Evolutionary conservation across 1,284 basidiomycete genomes (phyloP).

Genomic region (Cronartium ribicola): DNA sequence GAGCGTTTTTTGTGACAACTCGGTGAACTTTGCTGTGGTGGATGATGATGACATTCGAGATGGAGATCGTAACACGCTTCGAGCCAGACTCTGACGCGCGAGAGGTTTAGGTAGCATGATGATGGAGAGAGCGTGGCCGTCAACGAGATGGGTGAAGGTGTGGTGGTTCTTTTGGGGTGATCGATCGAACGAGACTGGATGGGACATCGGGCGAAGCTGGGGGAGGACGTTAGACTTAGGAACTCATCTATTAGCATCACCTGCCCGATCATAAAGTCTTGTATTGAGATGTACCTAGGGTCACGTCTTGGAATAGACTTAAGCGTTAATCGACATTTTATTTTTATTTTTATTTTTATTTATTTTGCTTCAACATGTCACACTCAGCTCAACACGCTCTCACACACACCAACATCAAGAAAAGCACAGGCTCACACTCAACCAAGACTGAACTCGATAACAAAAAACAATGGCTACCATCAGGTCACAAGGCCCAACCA

Average conservation of each 20-base stretch:
- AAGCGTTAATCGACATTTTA: too few species aligned
- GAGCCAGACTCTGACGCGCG: background rate
- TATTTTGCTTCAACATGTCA: too few species aligned
- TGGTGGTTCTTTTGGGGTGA: too few species aligned
- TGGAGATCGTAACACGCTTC: background rate
- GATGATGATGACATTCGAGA: background rate
- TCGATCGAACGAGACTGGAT: background rate
- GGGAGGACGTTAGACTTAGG: background rate
- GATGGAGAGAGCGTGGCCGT: conserved; percentile 17
- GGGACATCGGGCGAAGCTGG: background rate
- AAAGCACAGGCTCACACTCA: background rate
- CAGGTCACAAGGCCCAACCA: background rate
- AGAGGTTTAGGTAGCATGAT: background rate
- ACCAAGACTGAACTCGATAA: background rate
- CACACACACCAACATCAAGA: background rate
- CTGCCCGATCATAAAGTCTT: too few species aligned
- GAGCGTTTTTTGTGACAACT: conserved; percentile 10
- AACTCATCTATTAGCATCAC: too few species aligned
- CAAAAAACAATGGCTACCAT: too few species aligned
- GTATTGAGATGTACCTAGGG: too few species aligned
- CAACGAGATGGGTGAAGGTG: background rate
- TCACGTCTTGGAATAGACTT: too few species aligned
- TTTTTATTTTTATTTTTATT: too few species aligned
- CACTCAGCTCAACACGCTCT: too few species aligned
- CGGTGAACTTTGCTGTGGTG: background rate